Percentiles rank a stretch among this genome's conserved stretches.
These are phyloP conservation scores for Emericellopsis terricola DNA, from an alignment of 495 filamentous ascomycete genomes.

Conservation along the genomic window DNA sequence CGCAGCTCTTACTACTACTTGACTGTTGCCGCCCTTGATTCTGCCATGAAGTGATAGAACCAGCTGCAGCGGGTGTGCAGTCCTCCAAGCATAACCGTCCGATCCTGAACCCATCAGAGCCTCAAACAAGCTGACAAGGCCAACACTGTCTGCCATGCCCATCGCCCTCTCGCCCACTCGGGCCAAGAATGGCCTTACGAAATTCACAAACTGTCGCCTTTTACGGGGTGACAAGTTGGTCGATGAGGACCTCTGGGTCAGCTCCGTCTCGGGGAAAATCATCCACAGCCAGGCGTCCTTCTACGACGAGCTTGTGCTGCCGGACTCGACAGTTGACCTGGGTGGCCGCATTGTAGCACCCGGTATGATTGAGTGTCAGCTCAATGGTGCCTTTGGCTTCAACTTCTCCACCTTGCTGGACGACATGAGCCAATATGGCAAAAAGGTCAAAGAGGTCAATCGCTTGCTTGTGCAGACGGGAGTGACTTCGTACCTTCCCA, in stretches of 20 bases:
- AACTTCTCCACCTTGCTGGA: constrained; percentile 60
- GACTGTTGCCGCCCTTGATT: too few relatives aligned
- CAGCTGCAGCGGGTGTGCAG: too few relatives aligned
- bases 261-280: constrained; percentile 57
- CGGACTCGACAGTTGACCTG: constrained; percentile 47
- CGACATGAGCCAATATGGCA: constrained; percentile 44
- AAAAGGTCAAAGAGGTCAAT: constrained; percentile 48
- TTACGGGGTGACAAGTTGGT: constrained; percentile 43
- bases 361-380: constrained; percentile 70
- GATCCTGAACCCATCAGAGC: too few relatives aligned
- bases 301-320: constrained; percentile 46
- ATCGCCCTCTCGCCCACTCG: constrained; percentile 2
- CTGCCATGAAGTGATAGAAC: too few relatives aligned
- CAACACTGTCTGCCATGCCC: too few relatives aligned
- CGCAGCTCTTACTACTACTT: too few relatives aligned
- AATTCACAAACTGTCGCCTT: constrained; percentile 68
- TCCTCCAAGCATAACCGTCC: too few relatives aligned
- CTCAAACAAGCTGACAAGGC: too few relatives aligned
- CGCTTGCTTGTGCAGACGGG: constrained; percentile 50
- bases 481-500: constrained; percentile 72
- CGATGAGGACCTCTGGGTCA: constrained; percentile 63
- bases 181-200: constrained; percentile 39
- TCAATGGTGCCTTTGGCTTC: constrained; percentile 75
- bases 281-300: constrained; percentile 55
- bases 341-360: constrained; percentile 63